Percentiles rank a stretch among this genome's conserved stretches.
Conservation (phyloP, 805 yeast genomes). For the Wickerhamiella occidentalis region DNA sequence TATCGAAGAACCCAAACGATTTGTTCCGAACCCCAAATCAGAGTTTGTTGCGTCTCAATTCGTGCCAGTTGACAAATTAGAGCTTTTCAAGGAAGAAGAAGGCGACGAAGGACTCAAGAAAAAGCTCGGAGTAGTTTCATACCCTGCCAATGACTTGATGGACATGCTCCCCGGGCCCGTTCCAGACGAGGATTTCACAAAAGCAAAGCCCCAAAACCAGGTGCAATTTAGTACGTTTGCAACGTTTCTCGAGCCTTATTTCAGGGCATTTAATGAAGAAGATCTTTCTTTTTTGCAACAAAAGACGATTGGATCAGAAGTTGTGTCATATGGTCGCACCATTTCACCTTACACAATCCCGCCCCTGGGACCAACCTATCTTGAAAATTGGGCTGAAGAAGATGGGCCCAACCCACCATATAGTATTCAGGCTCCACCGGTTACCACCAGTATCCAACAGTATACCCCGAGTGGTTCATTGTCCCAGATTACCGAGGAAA, state of each 20-base stretch:
- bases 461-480: conserved; percentile 16
- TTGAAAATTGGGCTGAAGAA: conserved; percentile 78
- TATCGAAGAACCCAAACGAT: conserved; percentile 24
- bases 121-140: conserved; percentile 82
- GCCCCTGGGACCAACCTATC: conserved; percentile 69
- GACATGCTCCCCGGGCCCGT: conserved; percentile 75
- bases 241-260: conserved; percentile 73
- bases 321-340: conserved; percentile 23
- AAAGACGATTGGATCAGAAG: conserved; percentile 36
- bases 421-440: conserved; percentile 21
- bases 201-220: conserved; percentile 70
- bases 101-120: conserved; percentile 63
- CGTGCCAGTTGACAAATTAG: conserved; percentile 54
- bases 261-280: conserved; percentile 64
- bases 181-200: conserved; percentile 78
- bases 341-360: conserved; percentile 66
- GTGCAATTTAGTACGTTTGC: conserved; percentile 84
- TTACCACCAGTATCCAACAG: conserved; percentile 2
- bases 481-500: conserved; percentile 15
- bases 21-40: conserved; percentile 52
- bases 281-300: conserved; percentile 64
- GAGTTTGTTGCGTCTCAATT: conserved; percentile 64
- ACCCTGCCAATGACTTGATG: conserved; percentile 64
- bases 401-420: conserved; percentile 41
- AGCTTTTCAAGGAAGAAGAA: conserved; percentile 54